phyloP scores from a whole-genome alignment of 257 asterid genomes.

The Solanum tacnaense region DNA sequence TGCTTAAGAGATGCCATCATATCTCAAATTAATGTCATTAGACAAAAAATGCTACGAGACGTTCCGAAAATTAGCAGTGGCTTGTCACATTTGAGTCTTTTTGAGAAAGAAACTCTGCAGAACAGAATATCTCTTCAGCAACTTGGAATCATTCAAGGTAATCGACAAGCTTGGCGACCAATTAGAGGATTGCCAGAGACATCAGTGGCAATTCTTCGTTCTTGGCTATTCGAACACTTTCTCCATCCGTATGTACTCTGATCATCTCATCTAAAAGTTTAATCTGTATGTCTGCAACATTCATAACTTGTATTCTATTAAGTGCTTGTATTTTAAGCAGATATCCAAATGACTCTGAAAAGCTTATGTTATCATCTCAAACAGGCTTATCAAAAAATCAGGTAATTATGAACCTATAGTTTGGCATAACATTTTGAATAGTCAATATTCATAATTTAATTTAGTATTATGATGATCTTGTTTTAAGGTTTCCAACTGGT shows the following conservation, averaged over 20 bases:
- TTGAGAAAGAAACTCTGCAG: slow-evolving; percentile 41
- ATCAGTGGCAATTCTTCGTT: slow-evolving; percentile 69
- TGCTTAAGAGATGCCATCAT: slow-evolving; percentile 48
- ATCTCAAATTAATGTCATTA: slow-evolving; percentile 39
- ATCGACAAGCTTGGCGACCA: slow-evolving; percentile 68
- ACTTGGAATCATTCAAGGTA: slow-evolving; percentile 40
- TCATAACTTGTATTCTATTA: neutral
- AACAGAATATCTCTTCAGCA: slow-evolving; percentile 39
- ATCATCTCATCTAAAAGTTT: neutral
- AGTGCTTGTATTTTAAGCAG: slow-evolving; percentile 17
- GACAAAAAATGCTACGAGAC: slow-evolving; percentile 33
- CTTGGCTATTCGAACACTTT: slow-evolving; percentile 96
- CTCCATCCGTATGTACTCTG: slow-evolving; percentile 72
- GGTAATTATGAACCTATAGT: slow-evolving; percentile 15
- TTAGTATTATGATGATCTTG: neutral
- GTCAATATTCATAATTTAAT: neutral
- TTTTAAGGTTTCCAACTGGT: slow-evolving; percentile 76
- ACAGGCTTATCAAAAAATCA: slow-evolving; percentile 92
- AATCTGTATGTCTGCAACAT: neutral
- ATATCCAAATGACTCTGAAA: slow-evolving; percentile 82
- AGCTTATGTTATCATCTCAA: slow-evolving; percentile 79
- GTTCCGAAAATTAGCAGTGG: slow-evolving; percentile 51
- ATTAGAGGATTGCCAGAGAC: slow-evolving; percentile 82
- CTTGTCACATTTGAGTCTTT: slow-evolving; percentile 44
- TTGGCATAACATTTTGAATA: neutral